These are phyloP conservation scores for Clarireedia hainanense DNA, from an alignment of 2,329 filamentous ascomycete species.

Conservation along the genomic window DNA sequence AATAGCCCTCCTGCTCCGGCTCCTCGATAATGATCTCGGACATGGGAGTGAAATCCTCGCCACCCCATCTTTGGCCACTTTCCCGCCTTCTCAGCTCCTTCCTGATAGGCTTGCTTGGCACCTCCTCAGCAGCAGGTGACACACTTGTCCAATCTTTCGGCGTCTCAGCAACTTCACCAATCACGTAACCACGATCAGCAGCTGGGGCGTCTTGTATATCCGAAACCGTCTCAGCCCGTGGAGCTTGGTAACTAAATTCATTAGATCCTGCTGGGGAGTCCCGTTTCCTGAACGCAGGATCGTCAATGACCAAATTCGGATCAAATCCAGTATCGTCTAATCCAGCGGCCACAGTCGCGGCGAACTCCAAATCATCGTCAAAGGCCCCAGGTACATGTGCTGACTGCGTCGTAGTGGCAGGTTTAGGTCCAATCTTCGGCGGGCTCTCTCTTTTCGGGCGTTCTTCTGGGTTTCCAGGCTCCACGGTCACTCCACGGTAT, in stretches of 20 bases:
- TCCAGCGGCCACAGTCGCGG: slow-evolving; percentile 60
- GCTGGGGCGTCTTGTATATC: slow-evolving; percentile 31
- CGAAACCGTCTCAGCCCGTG: slow-evolving; percentile 41
- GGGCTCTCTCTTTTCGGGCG: slow-evolving; percentile 29
- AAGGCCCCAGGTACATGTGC: slow-evolving; percentile 58
- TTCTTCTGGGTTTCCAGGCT: slow-evolving; percentile 15
- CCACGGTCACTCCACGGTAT: slow-evolving; percentile 24
- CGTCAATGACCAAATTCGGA: slow-evolving; percentile 60
- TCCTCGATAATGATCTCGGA: slow-evolving; percentile 20
- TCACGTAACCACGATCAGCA: slow-evolving; percentile 34
- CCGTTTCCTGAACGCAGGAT: slow-evolving; percentile 54
- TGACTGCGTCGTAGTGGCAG: slow-evolving; percentile 27
- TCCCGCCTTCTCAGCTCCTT: slow-evolving; percentile 38
- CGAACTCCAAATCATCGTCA: slow-evolving; percentile 60
- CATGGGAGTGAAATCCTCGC: slow-evolving; percentile 12
- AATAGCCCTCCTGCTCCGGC: slow-evolving; percentile 23
- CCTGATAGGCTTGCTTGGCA: slow-evolving; percentile 28
- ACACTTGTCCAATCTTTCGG: slow-evolving; percentile 31
- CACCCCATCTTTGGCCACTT: slow-evolving; percentile 31
- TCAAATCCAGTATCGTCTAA: slow-evolving; percentile 64
- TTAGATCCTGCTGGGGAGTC: slow-evolving; percentile 56
- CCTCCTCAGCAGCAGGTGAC: slow-evolving; percentile 28
- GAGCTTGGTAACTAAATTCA: slow-evolving; percentile 38
- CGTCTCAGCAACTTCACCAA: slow-evolving; percentile 39
- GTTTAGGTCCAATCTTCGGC: slow-evolving; percentile 51